A percentile compares a stretch with the other conserved stretches of the same genome.
phyloP scores from a whole-genome alignment of 192 early-diverging fungal genomes.

The Oehlia diaphana region DNA sequence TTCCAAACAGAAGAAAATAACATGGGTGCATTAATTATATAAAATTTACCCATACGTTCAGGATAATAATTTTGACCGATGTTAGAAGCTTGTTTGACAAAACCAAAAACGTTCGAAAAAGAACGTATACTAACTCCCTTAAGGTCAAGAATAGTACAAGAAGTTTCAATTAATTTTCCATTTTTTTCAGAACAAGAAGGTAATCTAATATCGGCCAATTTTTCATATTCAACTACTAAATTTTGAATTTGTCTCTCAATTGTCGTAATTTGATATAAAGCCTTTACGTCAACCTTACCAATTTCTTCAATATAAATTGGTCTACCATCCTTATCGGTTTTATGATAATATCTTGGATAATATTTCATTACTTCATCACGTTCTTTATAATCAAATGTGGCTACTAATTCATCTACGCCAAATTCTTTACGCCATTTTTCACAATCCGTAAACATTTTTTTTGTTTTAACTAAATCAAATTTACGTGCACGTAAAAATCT shows the following conservation, averaged over 20 bases:
- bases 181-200: slow-evolving; percentile 63
- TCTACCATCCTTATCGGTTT: slow-evolving; percentile 70
- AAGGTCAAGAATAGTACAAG: slow-evolving; percentile 74
- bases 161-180: slow-evolving; percentile 62
- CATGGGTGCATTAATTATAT: slow-evolving; percentile 79
- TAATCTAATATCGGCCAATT: slow-evolving; percentile 60
- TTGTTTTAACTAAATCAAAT: slow-evolving; percentile 61
- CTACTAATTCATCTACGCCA: slow-evolving; percentile 54
- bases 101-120: slow-evolving; percentile 59
- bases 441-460: slow-evolving; percentile 75
- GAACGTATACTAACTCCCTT: slow-evolving; percentile 68
- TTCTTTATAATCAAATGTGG: slow-evolving; percentile 67
- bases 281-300: slow-evolving; percentile 61
- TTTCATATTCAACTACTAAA: slow-evolving; percentile 75
- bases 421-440: slow-evolving; percentile 66
- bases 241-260: slow-evolving; percentile 71
- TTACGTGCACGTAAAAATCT: slow-evolving; percentile 76
- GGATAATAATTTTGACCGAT: slow-evolving; percentile 84
- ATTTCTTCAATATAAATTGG: slow-evolving; percentile 76
- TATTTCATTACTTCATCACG: slow-evolving; percentile 59
- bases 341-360: slow-evolving; percentile 79
- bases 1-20: slow-evolving; percentile 63
- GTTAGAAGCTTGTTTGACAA: slow-evolving; percentile 66
- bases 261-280: slow-evolving; percentile 64
- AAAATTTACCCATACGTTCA: slow-evolving; percentile 82